Evolutionary conservation across 148 eudicot species (phyloP), one percentile per base, ranked within the genome.

Genomic region (Silene uniflora): DNA sequence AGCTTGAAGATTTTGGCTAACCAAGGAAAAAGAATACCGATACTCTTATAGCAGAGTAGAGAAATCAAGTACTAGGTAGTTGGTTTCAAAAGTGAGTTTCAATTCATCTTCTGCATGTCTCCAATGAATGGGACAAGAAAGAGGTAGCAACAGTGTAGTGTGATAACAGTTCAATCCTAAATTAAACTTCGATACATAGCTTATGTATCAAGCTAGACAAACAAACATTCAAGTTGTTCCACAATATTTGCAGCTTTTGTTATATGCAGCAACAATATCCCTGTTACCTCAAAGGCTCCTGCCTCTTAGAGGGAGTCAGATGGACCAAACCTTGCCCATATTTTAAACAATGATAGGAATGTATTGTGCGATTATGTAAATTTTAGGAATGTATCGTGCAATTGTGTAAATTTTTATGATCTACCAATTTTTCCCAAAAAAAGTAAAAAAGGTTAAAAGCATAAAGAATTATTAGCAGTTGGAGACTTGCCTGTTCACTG

Each of bases 401-500:
- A 5, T 21, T 60, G 63, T 60, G 8, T n/a, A 6, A 58, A 58
- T 18, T 58, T 56, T n/a, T 60, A n/a, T 9, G 1, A 29, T 64
- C 6, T 39, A 39, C 44, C 8, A 6, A 39, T 3, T 22, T 35
- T 58, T 9, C 66, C 25, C 3, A 10, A 21, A 27, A 39, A 39
- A 39, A 39, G 44, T 6, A 39, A 59, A 39, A 59, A 22, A 46
- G 27, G 10, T 10, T 22, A 56, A 44, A 4, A 54, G 39, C 14
- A 12, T 60, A 66, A 27, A 52, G 18, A 19, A 62, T 7, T 6
- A 35, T 68, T 44, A 24, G 24, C 44, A 39, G 9, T 39, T 39
- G 44, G 0, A 7, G 18, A 23, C 67, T 42, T 77, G 88, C 97
- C 96, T 95, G 98, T 75, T 85, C 68, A 58, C 76, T 83, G 39